A percentile compares a stretch with the other conserved stretches of the same genome.
Conservation (phyloP, 352 stramenopile species). For the Aphanomyces astaci region DNA sequence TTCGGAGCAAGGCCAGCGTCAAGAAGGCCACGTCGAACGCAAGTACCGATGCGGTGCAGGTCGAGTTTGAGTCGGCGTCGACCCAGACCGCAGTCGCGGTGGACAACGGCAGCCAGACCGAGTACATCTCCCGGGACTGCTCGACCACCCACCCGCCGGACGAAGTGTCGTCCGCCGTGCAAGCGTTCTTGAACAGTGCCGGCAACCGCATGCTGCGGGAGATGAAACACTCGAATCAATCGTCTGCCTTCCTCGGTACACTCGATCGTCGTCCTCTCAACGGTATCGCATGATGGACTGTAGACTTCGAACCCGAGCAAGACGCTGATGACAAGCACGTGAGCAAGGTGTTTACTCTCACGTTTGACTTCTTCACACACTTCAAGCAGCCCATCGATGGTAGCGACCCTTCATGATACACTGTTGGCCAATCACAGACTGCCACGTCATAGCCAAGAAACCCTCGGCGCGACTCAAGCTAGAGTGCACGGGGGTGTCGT, state of each 20-base stretch:
- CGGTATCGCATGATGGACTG: neutral
- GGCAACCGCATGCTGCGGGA: conserved; percentile 52
- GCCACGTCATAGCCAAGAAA: conserved; percentile 24
- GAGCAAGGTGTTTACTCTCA: conserved; percentile 47
- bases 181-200: conserved; percentile 37
- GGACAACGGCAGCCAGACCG: conserved; percentile 8
- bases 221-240: conserved; percentile 38
- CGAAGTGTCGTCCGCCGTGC: conserved; percentile 30
- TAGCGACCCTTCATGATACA: neutral
- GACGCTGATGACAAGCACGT: conserved; percentile 60
- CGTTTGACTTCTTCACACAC: conserved; percentile 64
- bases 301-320: conserved; percentile 50
- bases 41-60: conserved; percentile 1
- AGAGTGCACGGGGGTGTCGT: conserved; percentile 79
- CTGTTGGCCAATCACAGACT: no score
- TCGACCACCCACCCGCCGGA: conserved; percentile 19
- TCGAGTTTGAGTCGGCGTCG: conserved; percentile 5
- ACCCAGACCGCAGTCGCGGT: conserved; percentile 16
- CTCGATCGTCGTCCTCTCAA: neutral
- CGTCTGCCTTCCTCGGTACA: conserved; percentile 41
- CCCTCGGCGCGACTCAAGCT: conserved; percentile 35
- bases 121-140: conserved; percentile 2
- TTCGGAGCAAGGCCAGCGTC: conserved; percentile 20
- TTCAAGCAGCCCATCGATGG: conserved; percentile 36
- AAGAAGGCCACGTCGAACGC: conserved; percentile 2